Conservation (phyloP, 805 yeast genomes). For the Candida multigemmis region DNA sequence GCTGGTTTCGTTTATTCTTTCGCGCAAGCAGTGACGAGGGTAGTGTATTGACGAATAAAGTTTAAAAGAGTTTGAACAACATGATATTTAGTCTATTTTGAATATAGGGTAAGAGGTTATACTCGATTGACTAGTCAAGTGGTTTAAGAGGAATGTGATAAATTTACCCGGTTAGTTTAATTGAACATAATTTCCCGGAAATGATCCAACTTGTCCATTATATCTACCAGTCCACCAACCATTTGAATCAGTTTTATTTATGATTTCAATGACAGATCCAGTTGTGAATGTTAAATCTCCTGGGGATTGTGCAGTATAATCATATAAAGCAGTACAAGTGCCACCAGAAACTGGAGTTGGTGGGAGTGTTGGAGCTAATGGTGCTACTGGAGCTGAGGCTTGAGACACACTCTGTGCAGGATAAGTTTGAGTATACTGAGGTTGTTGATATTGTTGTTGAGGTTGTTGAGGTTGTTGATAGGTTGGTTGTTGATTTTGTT, state of each 20-base stretch:
- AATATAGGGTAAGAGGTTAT: no score
- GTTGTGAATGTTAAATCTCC: conserved; percentile 87
- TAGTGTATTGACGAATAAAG: no score
- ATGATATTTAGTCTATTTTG: no score
- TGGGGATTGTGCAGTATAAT: conserved; percentile 84
- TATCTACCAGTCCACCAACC: conserved; percentile 98
- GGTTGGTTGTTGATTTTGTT: conserved; percentile 2
- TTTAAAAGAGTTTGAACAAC: no score
- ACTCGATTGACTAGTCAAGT: no score
- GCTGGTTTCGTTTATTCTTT: no score
- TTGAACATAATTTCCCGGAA: conserved; percentile 96
- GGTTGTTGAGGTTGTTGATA: conserved; percentile 3
- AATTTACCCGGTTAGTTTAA: no score
- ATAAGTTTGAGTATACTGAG: conserved; percentile 10
- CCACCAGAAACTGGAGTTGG: conserved; percentile 19
- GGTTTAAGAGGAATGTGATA: no score
- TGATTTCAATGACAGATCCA: conserved; percentile 77
- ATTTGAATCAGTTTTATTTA: conserved; percentile 78
- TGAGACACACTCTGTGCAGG: conserved; percentile 4
- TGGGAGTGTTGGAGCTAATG: conserved; percentile 6
- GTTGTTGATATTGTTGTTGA: conserved; percentile 4
- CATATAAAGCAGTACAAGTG: conserved; percentile 84
- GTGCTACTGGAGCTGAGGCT: conserved; percentile 4
- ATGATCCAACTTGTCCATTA: conserved; percentile 82
- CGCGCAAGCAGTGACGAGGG: no score